phyloP scores from a whole-genome alignment of 768 basidiomycete species.

The Plicaturopsis crispa region DNA sequence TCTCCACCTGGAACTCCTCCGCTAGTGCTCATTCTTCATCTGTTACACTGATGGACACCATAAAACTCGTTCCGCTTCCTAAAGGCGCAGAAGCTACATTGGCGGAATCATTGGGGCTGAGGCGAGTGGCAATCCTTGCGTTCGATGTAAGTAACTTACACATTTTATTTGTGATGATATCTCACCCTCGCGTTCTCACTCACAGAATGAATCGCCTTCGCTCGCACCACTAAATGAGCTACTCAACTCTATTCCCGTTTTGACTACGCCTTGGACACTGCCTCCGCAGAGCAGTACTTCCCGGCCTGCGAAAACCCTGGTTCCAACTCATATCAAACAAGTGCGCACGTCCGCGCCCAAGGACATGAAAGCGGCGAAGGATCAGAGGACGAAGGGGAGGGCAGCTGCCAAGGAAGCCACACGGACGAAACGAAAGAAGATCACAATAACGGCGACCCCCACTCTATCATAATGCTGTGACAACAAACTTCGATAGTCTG shows the following conservation, averaged over 20 bases:
- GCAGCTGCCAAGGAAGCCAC: constrained; percentile 36
- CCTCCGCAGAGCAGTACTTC: constrained; percentile 17
- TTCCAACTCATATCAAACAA: constrained; percentile 79
- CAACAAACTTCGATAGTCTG: too few species aligned
- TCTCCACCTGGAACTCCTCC: constrained; percentile 67
- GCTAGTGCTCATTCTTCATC: too few species aligned
- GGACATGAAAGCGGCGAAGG: constrained; percentile 69
- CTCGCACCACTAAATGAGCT: constrained; percentile 26
- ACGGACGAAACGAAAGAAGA: too few species aligned
- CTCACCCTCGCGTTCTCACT: constrained; percentile 2
- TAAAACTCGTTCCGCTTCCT: constrained; percentile 60
- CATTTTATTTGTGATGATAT: neutral
- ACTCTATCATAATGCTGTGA: constrained; percentile 1
- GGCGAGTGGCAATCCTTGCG: constrained; percentile 59
- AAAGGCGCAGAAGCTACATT: constrained; percentile 57
- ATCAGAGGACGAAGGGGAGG: constrained; percentile 42
- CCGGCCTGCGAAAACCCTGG: constrained; percentile 20
- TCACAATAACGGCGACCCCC: constrained; percentile 3
- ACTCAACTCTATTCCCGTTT: constrained; percentile 41
- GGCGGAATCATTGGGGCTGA: constrained; percentile 55
- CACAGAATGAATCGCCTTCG: constrained; percentile 34
- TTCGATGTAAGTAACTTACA: constrained; percentile 45
- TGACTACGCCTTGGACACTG: constrained; percentile 63
- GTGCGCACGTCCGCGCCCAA: constrained; percentile 70
- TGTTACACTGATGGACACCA: constrained; percentile 19